These are phyloP conservation scores for Ceratocystis alfenasii DNA, from an alignment of 2,329 filamentous ascomycete genomes.

Conservation along the genomic window DNA sequence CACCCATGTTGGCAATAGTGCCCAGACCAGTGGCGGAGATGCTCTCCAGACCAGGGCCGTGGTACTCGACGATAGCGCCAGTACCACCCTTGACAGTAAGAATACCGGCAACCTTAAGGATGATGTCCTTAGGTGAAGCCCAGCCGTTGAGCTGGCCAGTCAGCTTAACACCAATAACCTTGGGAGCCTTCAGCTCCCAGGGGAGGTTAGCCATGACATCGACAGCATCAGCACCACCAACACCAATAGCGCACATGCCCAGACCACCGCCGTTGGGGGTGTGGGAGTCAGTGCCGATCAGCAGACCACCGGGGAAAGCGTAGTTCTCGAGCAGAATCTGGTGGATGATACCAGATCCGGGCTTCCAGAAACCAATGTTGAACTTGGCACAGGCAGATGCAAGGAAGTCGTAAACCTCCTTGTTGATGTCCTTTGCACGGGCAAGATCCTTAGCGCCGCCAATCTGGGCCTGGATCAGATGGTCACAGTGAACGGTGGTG, in stretches of 20 bases:
- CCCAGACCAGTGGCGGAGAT: conserved; percentile 72
- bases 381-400: conserved; percentile 92
- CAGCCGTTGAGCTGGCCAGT: conserved; percentile 83
- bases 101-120: conserved; percentile 92
- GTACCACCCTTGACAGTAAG: conserved; percentile 97
- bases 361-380: conserved; percentile 99
- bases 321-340: conserved; percentile 99
- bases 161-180: conserved; percentile 91
- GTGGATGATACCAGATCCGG: conserved; percentile 97
- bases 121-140: conserved; percentile 88
- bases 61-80: conserved; percentile 75
- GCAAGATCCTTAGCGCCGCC: conserved; percentile 89
- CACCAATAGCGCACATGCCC: conserved; percentile 88
- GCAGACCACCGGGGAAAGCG: conserved; percentile 92
- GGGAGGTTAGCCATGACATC: conserved; percentile 96
- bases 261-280: conserved; percentile 96
- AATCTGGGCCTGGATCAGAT: conserved; percentile 95
- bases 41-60: conserved; percentile 54
- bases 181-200: conserved; percentile 97
- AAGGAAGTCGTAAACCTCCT: conserved; percentile 98
- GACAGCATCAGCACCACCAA: conserved; percentile 94
- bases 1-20: conserved; percentile 63
- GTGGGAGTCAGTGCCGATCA: conserved; percentile 97
- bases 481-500: conserved; percentile 93
- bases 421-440: conserved; percentile 86